These are phyloP conservation scores for Pleurotus cornucopiae DNA, from an alignment of 768 basidiomycete genomes.

Conservation along the genomic window DNA sequence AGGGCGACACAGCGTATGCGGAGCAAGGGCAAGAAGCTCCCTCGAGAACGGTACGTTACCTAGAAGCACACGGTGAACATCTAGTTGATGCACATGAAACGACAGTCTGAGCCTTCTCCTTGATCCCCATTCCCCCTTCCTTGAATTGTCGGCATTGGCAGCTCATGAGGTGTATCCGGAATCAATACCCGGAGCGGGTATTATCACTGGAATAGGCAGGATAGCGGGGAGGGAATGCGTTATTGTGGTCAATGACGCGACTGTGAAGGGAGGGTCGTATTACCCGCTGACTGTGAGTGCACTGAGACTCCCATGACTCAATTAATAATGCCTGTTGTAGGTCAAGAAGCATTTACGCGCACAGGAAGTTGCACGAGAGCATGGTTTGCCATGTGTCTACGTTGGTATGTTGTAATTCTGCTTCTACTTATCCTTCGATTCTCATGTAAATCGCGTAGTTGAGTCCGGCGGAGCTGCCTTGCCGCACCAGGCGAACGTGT, in stretches of 20 bases:
- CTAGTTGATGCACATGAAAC: conserved; percentile 2
- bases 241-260: conserved; percentile 91
- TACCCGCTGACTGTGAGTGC: conserved; percentile 73
- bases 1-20: conserved; percentile 75
- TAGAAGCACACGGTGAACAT: neutral
- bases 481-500: conserved; percentile 86
- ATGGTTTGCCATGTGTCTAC: conserved; percentile 87
- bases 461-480: conserved; percentile 93
- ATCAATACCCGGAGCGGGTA: conserved; percentile 83
- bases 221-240: conserved; percentile 83
- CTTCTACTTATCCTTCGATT: neutral
- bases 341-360: conserved; percentile 96
- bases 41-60: conserved; percentile 68
- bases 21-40: conserved; percentile 76
- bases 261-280: conserved; percentile 90
- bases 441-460: conserved; percentile 40
- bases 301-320: neutral
- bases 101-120: conserved; percentile 66
- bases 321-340: conserved; percentile 21
- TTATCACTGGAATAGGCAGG: conserved; percentile 83
- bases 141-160: conserved; percentile 84
- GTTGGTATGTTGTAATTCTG: conserved; percentile 54
- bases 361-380: conserved; percentile 91
- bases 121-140: conserved; percentile 84
- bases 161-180: conserved; percentile 82